Base-by-base conservation (phyloP, 345 rosid species). In the Arabidopsis arenosa region DNA sequence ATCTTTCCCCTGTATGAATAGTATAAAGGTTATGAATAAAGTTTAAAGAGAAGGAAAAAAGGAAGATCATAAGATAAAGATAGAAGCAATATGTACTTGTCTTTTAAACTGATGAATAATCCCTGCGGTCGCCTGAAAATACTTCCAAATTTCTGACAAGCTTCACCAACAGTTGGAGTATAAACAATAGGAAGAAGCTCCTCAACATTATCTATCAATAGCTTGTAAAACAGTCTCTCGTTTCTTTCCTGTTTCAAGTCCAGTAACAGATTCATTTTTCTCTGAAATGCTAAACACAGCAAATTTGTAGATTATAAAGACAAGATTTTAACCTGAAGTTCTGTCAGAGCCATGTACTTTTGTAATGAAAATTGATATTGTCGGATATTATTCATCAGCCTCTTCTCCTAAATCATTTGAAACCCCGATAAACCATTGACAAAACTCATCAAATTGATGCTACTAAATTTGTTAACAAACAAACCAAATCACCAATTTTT, bases 51-150 rank as follows among this genome's bases (percentile, higher is more conserved):
- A 8, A 1, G 48, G 18, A 32, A 9, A 39, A 4, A 9, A 4
- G 7, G 9, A 33, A 35, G 13, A 54, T 45, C 15, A 36, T 17
- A 15, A 78, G 12, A 35, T n/a, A 9, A 9, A 58, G 23, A 3
- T 68, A 68, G 5, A 4, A 30, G 13, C 23, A 51, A 33, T 23
- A 14, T 82, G 9, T 88, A 91, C 98, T 86, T 93, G 75, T 93
- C 97, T 69, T 91, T 93, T 81, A 93, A 81, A 73, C 97, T 91
- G 82, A 93, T 91, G 78, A 84, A 93, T 66, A 93, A 87, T 63
- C 98, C 98, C 86, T 93, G 98, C 66, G 98, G 91, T 14, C 98
- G 88, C 77, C 87, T 85, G 91, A 91, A 93, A 64, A 93, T 91
- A 83, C 93, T 87, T 64, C 96, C 98, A 63, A 88, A 91, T 75